Percentiles rank a stretch among this genome's conserved stretches.
Conservation (phyloP, 2,329 filamentous ascomycete genomes). For the Exophiala aquamarina region DNA sequence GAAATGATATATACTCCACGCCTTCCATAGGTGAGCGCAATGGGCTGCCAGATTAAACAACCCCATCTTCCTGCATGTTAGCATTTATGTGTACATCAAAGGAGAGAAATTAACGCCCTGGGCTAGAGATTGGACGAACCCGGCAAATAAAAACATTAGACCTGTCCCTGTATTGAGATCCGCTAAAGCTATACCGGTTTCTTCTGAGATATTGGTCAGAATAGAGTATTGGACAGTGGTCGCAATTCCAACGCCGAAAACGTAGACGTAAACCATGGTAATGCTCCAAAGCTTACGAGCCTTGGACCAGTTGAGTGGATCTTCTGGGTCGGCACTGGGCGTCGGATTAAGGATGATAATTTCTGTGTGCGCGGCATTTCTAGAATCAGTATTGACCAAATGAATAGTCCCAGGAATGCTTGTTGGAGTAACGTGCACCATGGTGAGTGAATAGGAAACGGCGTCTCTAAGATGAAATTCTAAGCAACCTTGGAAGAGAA, state of each 20-base stretch:
- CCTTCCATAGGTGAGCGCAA: conserved; percentile 45
- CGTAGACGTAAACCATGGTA: conserved; percentile 36
- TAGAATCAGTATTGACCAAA: conserved; percentile 14
- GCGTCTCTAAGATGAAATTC: too few species aligned
- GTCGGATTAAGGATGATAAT: conserved; percentile 33
- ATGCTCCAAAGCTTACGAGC: conserved; percentile 34
- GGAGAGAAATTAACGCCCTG: background rate
- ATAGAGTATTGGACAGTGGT: conserved; percentile 34
- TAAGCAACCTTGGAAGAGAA: too few species aligned
- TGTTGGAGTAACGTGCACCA: conserved; percentile 8
- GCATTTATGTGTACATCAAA: background rate
- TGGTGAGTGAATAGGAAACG: too few species aligned
- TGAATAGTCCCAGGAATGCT: conserved; percentile 21
- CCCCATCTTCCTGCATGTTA: conserved; percentile 40
- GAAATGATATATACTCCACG: conserved; percentile 29
- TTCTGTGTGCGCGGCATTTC: background rate
- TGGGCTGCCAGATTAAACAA: conserved; percentile 48
- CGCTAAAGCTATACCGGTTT: conserved; percentile 41
- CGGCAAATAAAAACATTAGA: conserved; percentile 42
- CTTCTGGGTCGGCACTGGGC: conserved; percentile 39
- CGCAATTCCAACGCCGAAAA: conserved; percentile 32
- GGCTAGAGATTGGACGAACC: too few species aligned
- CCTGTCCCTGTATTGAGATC: conserved; percentile 50
- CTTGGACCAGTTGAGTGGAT: conserved; percentile 39
- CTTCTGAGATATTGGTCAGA: conserved; percentile 38